These are phyloP conservation scores for Ceratobasidium sp. DNA, from an alignment of 1,284 basidiomycete genomes.

Conservation along the genomic window DNA sequence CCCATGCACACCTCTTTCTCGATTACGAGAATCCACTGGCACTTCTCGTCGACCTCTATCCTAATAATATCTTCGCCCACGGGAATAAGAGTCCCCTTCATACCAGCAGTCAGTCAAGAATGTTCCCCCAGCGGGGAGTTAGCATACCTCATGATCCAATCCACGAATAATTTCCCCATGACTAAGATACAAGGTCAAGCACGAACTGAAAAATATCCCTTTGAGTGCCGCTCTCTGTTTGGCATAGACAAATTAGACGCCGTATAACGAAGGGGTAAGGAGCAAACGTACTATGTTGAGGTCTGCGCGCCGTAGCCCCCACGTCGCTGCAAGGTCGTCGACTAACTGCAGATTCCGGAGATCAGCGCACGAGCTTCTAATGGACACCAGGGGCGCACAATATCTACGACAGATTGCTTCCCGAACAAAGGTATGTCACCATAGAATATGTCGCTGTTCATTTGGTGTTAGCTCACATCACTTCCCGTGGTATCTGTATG, in stretches of 20 bases:
- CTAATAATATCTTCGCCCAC: constrained; percentile 72
- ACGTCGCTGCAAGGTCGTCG: constrained; percentile 87
- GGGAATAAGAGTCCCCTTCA: constrained; percentile 79
- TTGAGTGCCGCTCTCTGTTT: constrained; percentile 84
- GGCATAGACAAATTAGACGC: constrained; percentile 44
- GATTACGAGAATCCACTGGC: constrained; percentile 84
- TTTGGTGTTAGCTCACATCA: constrained; percentile 1
- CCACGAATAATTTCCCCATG: constrained; percentile 65
- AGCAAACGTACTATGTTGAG: constrained; percentile 74
- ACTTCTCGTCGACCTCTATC: constrained; percentile 63
- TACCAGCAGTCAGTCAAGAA: constrained; percentile 16
- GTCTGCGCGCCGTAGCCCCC: constrained; percentile 75
- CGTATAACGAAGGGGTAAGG: constrained; percentile 34
- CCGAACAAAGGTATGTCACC: constrained; percentile 81
- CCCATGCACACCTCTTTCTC: constrained; percentile 83
- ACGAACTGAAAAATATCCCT: constrained; percentile 79
- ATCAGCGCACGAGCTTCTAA: not conserved
- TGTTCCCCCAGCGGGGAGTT: not conserved
- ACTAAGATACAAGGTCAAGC: constrained; percentile 67
- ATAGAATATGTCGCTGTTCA: constrained; percentile 84
- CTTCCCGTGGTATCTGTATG: not conserved
- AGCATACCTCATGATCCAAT: constrained; percentile 67
- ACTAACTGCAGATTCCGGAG: constrained; percentile 68
- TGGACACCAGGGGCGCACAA: constrained; percentile 58
- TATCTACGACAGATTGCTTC: constrained; percentile 77